A percentile compares a stretch with the other conserved stretches of the same genome.
phyloP scores from a whole-genome alignment of 73 alveolate genomes.

The Urostyla sp. region DNA sequence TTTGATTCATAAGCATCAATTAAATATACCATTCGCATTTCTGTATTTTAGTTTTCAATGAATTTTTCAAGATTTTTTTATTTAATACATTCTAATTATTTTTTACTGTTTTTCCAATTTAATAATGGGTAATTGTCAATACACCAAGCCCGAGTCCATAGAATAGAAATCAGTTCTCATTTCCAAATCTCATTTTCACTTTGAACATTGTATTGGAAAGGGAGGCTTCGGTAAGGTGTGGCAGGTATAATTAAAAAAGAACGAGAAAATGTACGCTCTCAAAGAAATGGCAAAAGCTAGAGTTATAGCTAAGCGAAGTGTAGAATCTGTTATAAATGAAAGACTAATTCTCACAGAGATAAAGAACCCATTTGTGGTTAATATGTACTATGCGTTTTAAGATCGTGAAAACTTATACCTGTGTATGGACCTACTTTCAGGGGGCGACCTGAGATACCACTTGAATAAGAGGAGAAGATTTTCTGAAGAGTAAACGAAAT shows the following conservation, averaged over 20 bases:
- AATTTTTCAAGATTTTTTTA: too few relatives aligned
- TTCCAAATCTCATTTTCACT: background rate
- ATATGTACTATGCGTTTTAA: conserved; percentile 66
- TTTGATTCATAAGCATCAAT: too few relatives aligned
- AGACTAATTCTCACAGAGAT: conserved; percentile 50
- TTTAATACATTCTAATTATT: too few relatives aligned
- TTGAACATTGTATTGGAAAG: conserved; percentile 39
- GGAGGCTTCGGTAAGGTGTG: conserved; percentile 73
- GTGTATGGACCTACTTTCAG: conserved; percentile 66
- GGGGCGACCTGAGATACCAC: conserved; percentile 71
- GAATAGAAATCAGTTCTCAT: background rate
- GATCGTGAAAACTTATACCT: conserved; percentile 65
- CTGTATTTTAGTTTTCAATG: too few relatives aligned
- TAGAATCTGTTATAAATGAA: conserved; percentile 64
- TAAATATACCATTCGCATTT: too few relatives aligned
- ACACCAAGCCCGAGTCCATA: conserved; percentile 35
- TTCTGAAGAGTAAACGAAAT: conserved; percentile 67
- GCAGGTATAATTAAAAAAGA: conserved; percentile 34
- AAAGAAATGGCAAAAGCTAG: conserved; percentile 53
- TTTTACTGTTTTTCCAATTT: too few relatives aligned
- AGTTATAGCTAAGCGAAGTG: conserved; percentile 51
- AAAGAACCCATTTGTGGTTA: conserved; percentile 51
- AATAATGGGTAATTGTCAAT: conserved; percentile 67
- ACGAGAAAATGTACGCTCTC: conserved; percentile 36
- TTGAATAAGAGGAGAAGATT: conserved; percentile 56